phyloP scores from a whole-genome alignment of 78 protist species.

The Chrysochromulina parva region DNA sequence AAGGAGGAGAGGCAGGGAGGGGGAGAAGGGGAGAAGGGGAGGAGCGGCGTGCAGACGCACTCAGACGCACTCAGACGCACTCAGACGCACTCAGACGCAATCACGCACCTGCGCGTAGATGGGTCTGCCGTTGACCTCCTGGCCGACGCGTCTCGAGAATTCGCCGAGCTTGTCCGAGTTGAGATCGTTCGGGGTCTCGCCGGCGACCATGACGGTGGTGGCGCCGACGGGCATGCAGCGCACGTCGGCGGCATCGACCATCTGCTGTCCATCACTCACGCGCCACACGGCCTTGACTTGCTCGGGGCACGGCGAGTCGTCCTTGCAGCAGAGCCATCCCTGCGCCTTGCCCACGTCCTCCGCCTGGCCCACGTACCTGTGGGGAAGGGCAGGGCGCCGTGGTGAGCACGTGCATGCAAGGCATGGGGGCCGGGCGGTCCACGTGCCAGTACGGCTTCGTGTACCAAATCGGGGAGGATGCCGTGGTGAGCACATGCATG shows the following conservation, averaged over 20 bases:
- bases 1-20: no score
- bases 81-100: no score
- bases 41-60: no score
- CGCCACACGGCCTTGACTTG: neutral
- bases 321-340: conserved; percentile 34
- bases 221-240: conserved; percentile 11
- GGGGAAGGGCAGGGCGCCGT: no score
- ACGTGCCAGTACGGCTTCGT: neutral
- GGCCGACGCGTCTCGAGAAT: neutral
- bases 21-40: no score
- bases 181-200: neutral
- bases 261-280: conserved; percentile 9
- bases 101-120: neutral
- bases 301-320: neutral
- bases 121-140: neutral
- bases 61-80: no score
- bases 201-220: conserved; percentile 6
- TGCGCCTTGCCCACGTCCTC: conserved; percentile 10
- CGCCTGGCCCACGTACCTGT: neutral
- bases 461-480: no score
- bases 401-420: no score
- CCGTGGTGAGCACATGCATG: no score
- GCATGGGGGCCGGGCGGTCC: no score
- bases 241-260: neutral
- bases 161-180: conserved; percentile 20